phyloP scores from a whole-genome alignment of 495 filamentous ascomycete species.

The Penicillium canescens region DNA sequence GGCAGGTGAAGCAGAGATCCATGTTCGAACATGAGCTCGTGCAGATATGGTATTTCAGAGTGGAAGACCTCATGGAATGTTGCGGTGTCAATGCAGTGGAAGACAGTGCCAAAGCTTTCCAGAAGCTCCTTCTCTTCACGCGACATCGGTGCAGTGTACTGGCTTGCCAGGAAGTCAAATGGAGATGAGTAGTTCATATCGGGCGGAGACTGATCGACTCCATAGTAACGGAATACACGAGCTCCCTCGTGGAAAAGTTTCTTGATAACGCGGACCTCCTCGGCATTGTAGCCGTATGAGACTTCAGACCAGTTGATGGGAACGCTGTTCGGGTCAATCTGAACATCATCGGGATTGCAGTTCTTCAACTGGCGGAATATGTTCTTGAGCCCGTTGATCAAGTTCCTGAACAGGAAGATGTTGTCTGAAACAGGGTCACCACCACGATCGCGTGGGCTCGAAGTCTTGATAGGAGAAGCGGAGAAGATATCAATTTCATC shows the following conservation, averaged over 20 bases:
- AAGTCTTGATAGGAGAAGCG: slow-evolving; percentile 93
- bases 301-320: slow-evolving; percentile 94
- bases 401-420: slow-evolving; percentile 95
- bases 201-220: slow-evolving; percentile 73
- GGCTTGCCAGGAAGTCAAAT: slow-evolving; percentile 86
- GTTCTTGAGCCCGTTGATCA: slow-evolving; percentile 96
- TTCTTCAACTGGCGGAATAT: slow-evolving; percentile 93
- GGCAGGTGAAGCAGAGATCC: slow-evolving; percentile 90
- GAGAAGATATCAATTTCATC: slow-evolving; percentile 98
- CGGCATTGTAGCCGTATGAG: slow-evolving; percentile 93
- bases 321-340: slow-evolving; percentile 73
- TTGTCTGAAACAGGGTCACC: slow-evolving; percentile 96
- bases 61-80: slow-evolving; percentile 99
- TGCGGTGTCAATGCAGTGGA: slow-evolving; percentile 97
- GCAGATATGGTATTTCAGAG: slow-evolving; percentile 92
- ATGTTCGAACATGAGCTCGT: slow-evolving; percentile 98
- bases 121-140: slow-evolving; percentile 98
- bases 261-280: slow-evolving; percentile 94
- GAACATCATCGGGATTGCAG: slow-evolving; percentile 70
- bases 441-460: slow-evolving; percentile 86
- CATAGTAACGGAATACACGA: slow-evolving; percentile 94
- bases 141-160: slow-evolving; percentile 85
- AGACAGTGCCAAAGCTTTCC: slow-evolving; percentile 96
- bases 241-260: slow-evolving; percentile 97
- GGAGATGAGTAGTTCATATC: slow-evolving; percentile 76